Conservation (phyloP, 2,329 filamentous ascomycete genomes). For the Neofusicoccum ribis region DNA sequence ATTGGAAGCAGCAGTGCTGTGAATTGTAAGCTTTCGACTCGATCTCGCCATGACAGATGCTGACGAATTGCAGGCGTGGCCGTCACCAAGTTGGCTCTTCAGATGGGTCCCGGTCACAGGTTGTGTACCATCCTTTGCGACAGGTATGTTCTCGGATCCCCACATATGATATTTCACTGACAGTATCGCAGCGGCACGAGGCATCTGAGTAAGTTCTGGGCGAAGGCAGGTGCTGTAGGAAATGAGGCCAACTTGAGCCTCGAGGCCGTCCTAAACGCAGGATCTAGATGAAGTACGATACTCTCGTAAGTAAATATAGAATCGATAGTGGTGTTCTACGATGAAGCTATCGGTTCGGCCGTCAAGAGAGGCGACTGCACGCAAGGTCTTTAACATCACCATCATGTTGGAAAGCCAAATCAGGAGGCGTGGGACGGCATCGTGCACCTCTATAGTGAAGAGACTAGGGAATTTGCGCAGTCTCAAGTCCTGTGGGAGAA, state of each 20-base stretch:
- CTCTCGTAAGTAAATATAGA: background rate
- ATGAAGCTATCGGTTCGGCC: too few relatives aligned
- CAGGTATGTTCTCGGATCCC: constrained; percentile 32
- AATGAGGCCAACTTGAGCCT: constrained; percentile 51
- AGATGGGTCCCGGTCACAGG: constrained; percentile 59
- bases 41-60: background rate
- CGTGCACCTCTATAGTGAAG: too few relatives aligned
- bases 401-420: too few relatives aligned
- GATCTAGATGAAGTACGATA: background rate
- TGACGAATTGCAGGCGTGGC: constrained; percentile 54
- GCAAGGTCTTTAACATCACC: too few relatives aligned
- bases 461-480: too few relatives aligned
- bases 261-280: constrained; percentile 55
- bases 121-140: constrained; percentile 87
- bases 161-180: background rate
- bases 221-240: constrained; percentile 67
- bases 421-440: too few relatives aligned
- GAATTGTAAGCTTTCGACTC: constrained; percentile 64
- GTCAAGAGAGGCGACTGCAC: too few relatives aligned
- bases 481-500: too few relatives aligned
- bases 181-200: constrained; percentile 58
- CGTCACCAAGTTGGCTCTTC: constrained; percentile 67
- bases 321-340: background rate
- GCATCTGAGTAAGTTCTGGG: constrained; percentile 85
- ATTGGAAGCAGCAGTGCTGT: constrained; percentile 94